These are phyloP conservation scores for Flaveria brownii DNA, from an alignment of 129 eudicot genomes.

Conservation along the genomic window DNA sequence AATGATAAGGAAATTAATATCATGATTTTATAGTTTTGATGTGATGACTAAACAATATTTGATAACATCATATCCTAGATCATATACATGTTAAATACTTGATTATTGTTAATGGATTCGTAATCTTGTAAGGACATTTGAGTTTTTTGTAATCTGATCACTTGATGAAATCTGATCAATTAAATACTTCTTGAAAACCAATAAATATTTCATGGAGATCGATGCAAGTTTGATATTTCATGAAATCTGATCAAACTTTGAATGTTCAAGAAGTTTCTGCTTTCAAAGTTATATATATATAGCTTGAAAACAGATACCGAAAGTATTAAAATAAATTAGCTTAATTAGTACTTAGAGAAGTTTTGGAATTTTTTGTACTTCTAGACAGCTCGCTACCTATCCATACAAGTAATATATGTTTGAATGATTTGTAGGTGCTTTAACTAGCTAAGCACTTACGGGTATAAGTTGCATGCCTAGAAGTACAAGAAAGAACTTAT, in stretches of 20 bases:
- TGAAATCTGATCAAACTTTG: not conserved
- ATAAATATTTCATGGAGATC: not conserved
- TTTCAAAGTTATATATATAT: not conserved
- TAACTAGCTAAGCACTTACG: no score
- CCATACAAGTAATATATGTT: no score
- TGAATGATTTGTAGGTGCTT: no score
- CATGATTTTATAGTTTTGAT: not conserved
- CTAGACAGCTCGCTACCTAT: no score
- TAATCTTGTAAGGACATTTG: not conserved
- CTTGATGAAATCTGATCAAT: not conserved
- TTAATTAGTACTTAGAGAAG: no score
- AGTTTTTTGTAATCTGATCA: not conserved
- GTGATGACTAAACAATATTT: not conserved
- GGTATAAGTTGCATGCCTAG: no score
- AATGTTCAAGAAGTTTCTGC: not conserved
- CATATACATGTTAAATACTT: constrained; percentile 6
- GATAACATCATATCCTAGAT: not conserved
- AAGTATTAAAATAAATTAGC: not conserved
- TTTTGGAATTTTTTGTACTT: no score
- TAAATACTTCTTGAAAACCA: not conserved
- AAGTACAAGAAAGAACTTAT: no score
- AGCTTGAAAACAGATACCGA: not conserved
- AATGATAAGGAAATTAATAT: not conserved
- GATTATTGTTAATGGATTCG: not conserved
- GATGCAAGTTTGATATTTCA: no score